phyloP scores from a whole-genome alignment of 352 stramenopile genomes.

The Phytophthora pisi region DNA sequence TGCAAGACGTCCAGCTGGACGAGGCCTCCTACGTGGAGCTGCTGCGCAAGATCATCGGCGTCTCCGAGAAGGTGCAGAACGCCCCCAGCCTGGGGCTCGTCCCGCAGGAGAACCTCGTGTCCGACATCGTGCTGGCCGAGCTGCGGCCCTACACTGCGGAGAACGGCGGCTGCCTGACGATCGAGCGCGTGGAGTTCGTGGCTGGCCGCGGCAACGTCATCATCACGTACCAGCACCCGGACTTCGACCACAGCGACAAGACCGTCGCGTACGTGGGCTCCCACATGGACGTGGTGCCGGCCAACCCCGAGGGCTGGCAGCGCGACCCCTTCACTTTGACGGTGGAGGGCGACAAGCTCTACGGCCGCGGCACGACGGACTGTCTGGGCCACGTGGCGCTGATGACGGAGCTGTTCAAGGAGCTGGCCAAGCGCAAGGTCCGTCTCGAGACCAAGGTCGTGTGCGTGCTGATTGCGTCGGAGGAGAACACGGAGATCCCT shows the following conservation, averaged over 20 bases:
- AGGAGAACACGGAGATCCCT: slow-evolving; percentile 78
- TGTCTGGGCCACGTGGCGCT: slow-evolving; percentile 92
- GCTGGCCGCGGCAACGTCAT: slow-evolving; percentile 88
- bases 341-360: slow-evolving; percentile 91
- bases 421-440: slow-evolving; percentile 72
- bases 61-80: slow-evolving; percentile 80
- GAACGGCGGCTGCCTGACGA: slow-evolving; percentile 73
- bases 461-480: slow-evolving; percentile 89
- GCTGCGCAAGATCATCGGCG: slow-evolving; percentile 87
- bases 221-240: slow-evolving; percentile 84
- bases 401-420: slow-evolving; percentile 82
- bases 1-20: slow-evolving; percentile 67
- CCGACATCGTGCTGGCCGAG: slow-evolving; percentile 83
- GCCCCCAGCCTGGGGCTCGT: slow-evolving; percentile 68
- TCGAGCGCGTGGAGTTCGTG: slow-evolving; percentile 84
- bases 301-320: slow-evolving; percentile 88
- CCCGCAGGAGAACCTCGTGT: slow-evolving; percentile 86
- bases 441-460: slow-evolving; percentile 74
- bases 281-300: slow-evolving; percentile 93
- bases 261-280: slow-evolving; percentile 88
- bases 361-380: slow-evolving; percentile 91
- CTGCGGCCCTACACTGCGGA: slow-evolving; percentile 78
- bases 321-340: slow-evolving; percentile 87
- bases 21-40: slow-evolving; percentile 85
- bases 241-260: slow-evolving; percentile 52